Evolutionary conservation across 345 rosid species (phyloP).

Genomic region (Lepidium sativum): DNA sequence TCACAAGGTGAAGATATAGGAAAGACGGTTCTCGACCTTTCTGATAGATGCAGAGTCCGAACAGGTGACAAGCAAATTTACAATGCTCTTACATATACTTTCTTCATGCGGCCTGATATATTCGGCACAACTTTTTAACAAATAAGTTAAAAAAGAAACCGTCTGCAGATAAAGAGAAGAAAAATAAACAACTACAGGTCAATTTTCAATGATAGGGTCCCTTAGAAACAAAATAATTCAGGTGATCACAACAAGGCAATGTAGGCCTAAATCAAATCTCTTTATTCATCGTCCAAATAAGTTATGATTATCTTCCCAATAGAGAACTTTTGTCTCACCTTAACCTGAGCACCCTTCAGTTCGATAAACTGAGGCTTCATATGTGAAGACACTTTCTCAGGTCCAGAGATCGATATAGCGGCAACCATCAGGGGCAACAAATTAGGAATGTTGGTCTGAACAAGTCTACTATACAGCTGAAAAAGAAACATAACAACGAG

Average conservation of each 20-base stretch:
- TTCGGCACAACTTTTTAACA: conserved; percentile 92
- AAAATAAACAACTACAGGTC: conserved; percentile 7
- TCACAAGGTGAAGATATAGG: conserved; percentile 3
- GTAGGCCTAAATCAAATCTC: background rate
- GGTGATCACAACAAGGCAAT: conserved; percentile 4
- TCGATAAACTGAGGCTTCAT: conserved; percentile 78
- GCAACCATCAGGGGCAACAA: conserved; percentile 92
- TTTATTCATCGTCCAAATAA: background rate
- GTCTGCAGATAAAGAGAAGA: conserved; percentile 69
- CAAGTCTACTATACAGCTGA: conserved; percentile 83
- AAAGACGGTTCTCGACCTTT: conserved; percentile 45
- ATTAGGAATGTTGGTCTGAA: conserved; percentile 84
- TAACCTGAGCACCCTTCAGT: conserved; percentile 96
- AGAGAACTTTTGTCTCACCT: conserved; percentile 47
- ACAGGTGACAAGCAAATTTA: conserved; percentile 92
- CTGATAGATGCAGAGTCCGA: conserved; percentile 93
- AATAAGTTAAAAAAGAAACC: conserved; percentile 87
- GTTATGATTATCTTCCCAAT: background rate
- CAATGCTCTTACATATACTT: conserved; percentile 94
- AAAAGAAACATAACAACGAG: conserved; percentile 96
- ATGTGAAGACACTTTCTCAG: conserved; percentile 77
- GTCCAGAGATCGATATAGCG: conserved; percentile 93
- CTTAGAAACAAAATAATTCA: background rate
- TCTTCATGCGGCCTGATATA: conserved; percentile 95
- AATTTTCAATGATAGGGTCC: background rate